Conservation (phyloP, 129 eudicot species). For the Flaveria brownii region DNA sequence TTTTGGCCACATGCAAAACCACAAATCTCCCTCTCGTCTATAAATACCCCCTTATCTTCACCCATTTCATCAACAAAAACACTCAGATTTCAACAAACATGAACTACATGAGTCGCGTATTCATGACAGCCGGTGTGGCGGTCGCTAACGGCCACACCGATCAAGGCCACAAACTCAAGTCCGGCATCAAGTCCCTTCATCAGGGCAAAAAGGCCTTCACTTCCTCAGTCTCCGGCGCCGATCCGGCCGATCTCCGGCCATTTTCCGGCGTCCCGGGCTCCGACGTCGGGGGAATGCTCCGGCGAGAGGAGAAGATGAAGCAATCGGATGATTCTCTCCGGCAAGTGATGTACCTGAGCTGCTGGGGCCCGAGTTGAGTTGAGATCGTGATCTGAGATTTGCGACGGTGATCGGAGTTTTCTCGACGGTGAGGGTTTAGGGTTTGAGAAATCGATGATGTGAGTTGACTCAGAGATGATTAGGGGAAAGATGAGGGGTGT, state of each 20-base stretch:
- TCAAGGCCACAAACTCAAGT: constrained; percentile 39
- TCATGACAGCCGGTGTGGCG: constrained; percentile 49
- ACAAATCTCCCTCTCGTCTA: constrained; percentile 1
- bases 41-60: constrained; percentile 12
- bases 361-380: constrained; percentile 72
- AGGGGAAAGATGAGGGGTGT: constrained; percentile 26
- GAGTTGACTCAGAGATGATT: constrained; percentile 36
- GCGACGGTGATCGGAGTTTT: constrained; percentile 34
- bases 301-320: constrained; percentile 39
- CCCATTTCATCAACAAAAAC: not conserved
- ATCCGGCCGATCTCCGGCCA: constrained; percentile 43
- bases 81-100: constrained; percentile 9
- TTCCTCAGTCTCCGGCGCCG: constrained; percentile 15
- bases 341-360: constrained; percentile 73
- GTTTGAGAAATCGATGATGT: constrained; percentile 27
- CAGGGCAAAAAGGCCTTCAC: constrained; percentile 43
- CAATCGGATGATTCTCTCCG: constrained; percentile 68
- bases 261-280: constrained; percentile 35
- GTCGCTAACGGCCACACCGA: constrained; percentile 54
- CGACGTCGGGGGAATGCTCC: constrained; percentile 21
- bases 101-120: constrained; percentile 45
- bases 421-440: not conserved
- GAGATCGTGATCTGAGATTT: not conserved
- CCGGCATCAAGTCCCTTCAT: constrained; percentile 37
- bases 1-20: constrained; percentile 5